Evolutionary conservation across 164 flowering plant genomes (phyloP), one percentile per base, ranked within the genome.

Genomic region (Protea cynaroides): DNA sequence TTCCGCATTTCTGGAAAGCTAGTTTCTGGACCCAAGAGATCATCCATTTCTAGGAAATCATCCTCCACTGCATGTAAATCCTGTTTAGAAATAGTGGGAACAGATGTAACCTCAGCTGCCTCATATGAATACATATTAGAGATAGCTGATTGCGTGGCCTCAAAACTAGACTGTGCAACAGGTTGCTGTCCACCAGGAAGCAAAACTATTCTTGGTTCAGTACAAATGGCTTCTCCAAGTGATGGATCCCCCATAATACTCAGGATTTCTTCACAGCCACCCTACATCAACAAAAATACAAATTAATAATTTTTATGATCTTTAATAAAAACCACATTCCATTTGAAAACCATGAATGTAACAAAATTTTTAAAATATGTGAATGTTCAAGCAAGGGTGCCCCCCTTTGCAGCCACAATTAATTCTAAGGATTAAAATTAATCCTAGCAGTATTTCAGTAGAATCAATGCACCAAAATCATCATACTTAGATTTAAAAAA

Each of bases 21-120:
- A 56, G 84, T 79, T 51, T 73, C 80, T 21, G 80, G 78, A 65
- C 74, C 81, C 46, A 78, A 1, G 50, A 95, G 89, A 80, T 95
- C 99, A 74, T 84, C 70, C 50, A 90, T 76, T 74, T 95, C 97
- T 58, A 92, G 63, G 72, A 84, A 94, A 72, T 82, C 87, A 40
- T 59, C 90, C 44, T 79, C 92, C 22, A 12, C 7, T 23, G 59
- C 19, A 8, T 18, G 56, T 40, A 51, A 54, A 51, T 60, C 65
- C 55, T 38, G 65, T 21, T 65, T 73, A 34, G 63, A 49, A 47
- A 25, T 55, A 23, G 69, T 56, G 25, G 71, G 64, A 72, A 69
- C 70, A 55, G 83, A 81, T 61, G 84, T 70, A 25, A 82, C 75
- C 62, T 86, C 90, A 52, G 76, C 56, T 29, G 65, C 68, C 58